A percentile compares a stretch with the other conserved stretches of the same genome.
Conservation (phyloP, 768 basidiomycete genomes). For the Boletellus emodensis region DNA sequence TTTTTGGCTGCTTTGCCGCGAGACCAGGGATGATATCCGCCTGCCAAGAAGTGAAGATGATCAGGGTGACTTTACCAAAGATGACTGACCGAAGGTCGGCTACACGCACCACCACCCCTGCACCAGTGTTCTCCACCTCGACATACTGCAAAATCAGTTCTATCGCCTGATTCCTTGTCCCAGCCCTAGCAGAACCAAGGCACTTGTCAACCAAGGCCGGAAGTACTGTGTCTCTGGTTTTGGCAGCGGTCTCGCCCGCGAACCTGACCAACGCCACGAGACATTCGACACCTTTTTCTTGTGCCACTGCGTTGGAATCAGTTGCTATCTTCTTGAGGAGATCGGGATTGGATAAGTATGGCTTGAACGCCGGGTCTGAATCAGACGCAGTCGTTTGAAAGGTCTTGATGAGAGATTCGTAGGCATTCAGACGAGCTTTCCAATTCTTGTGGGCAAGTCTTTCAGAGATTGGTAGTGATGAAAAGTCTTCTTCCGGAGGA, state of each 20-base stretch:
- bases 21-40: conserved; percentile 80
- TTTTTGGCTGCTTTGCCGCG: conserved; percentile 90
- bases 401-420: conserved; percentile 80
- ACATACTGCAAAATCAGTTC: conserved; percentile 88
- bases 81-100: conserved; percentile 25
- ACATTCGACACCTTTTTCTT: conserved; percentile 96
- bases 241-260: conserved; percentile 84
- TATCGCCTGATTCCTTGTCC: conserved; percentile 82
- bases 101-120: conserved; percentile 80
- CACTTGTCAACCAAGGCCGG: conserved; percentile 97
- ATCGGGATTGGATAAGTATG: conserved; percentile 75
- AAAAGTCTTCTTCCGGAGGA: conserved; percentile 93
- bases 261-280: conserved; percentile 82
- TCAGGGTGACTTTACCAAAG: conserved; percentile 19
- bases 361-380: conserved; percentile 89
- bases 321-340: conserved; percentile 82
- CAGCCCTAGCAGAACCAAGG: conserved; percentile 84
- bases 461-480: conserved; percentile 69
- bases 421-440: conserved; percentile 95
- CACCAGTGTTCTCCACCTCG: conserved; percentile 87
- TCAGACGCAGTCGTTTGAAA: conserved; percentile 91
- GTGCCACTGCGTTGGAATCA: conserved; percentile 94
- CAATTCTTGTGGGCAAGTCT: conserved; percentile 94
- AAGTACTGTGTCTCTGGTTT: conserved; percentile 74
- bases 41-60: conserved; percentile 40